Conservation (phyloP, 1,284 basidiomycete genomes). For the Meripilus lineatus region DNA sequence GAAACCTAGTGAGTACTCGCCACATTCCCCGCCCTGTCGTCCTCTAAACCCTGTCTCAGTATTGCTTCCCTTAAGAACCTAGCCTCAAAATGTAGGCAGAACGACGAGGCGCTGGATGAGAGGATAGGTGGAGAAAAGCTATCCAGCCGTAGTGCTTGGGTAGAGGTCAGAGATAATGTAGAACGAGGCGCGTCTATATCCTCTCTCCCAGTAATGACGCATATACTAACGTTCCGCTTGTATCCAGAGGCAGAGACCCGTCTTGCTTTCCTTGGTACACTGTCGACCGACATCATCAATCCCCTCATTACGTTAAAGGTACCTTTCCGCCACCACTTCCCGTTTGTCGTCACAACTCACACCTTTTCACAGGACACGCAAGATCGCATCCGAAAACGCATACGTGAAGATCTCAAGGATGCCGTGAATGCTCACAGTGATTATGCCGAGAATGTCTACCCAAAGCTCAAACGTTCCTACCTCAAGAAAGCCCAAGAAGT, state of each 20-base stretch:
- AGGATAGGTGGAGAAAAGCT: slow-evolving; percentile 55
- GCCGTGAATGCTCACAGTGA: slow-evolving; percentile 71
- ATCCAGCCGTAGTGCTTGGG: slow-evolving; percentile 65
- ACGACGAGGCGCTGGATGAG: too few species aligned
- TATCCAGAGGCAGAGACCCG: slow-evolving; percentile 73
- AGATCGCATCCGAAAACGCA: slow-evolving; percentile 82
- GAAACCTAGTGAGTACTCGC: slow-evolving; percentile 73
- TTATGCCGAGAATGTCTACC: slow-evolving; percentile 70
- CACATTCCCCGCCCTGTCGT: too few species aligned
- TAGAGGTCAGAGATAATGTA: slow-evolving; percentile 78
- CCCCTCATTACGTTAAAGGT: slow-evolving; percentile 68
- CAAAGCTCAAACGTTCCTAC: slow-evolving; percentile 75
- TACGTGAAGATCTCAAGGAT: slow-evolving; percentile 83
- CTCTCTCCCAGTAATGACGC: not conserved
- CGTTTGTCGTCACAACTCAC: slow-evolving; percentile 5
- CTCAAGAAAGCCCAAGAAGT: slow-evolving; percentile 78
- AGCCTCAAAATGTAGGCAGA: slow-evolving; percentile 62
- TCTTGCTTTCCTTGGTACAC: slow-evolving; percentile 67
- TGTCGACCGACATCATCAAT: slow-evolving; percentile 69
- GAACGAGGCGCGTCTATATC: slow-evolving; percentile 59
- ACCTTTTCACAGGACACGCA: slow-evolving; percentile 63
- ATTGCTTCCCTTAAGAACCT: slow-evolving; percentile 68
- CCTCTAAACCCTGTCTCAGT: too few species aligned
- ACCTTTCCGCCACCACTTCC: not conserved
- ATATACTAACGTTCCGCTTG: not conserved